A percentile compares a stretch with the other conserved stretches of the same genome.
phyloP scores from a whole-genome alignment of 768 basidiomycete species.

The Phylloporus arenicola region DNA sequence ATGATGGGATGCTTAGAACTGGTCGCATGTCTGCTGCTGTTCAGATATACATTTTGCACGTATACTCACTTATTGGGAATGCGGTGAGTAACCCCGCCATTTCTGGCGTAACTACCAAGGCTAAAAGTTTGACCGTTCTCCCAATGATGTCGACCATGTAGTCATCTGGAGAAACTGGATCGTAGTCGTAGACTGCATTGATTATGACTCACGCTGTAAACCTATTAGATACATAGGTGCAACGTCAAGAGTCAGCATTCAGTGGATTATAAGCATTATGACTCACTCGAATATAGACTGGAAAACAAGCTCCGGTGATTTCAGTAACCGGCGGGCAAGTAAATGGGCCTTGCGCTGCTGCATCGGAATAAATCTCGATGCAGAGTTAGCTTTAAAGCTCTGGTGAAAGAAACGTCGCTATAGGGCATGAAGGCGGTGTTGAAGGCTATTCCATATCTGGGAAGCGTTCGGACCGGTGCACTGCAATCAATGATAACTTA shows the following conservation, averaged over 20 bases:
- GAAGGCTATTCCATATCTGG: conserved; percentile 16
- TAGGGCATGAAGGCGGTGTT: conserved; percentile 13
- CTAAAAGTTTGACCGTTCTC: conserved; percentile 2
- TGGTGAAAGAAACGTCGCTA: conserved; percentile 17
- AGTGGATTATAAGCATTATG: conserved; percentile 8
- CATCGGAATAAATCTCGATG: conserved; percentile 13
- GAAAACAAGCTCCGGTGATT: conserved; percentile 5
- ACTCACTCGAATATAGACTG: conserved; percentile 11
- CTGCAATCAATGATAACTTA: not conserved
- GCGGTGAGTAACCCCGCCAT: not conserved
- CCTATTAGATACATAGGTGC: conserved; percentile 3
- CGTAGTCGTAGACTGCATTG: conserved; percentile 15
- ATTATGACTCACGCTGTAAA: conserved; percentile 25
- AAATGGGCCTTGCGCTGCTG: conserved; percentile 9
- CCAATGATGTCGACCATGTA: conserved; percentile 9
- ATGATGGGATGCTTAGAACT: conserved; percentile 17
- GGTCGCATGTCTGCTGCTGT: not conserved
- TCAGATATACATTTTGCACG: not conserved
- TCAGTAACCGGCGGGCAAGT: conserved; percentile 5
- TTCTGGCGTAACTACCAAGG: conserved; percentile 4
- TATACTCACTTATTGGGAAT: conserved; percentile 12
- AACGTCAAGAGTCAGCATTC: not conserved
- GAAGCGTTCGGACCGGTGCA: not conserved
- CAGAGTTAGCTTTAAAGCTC: conserved; percentile 7
- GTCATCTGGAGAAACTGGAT: conserved; percentile 12